Evolutionary conservation across 768 basidiomycete genomes (phyloP).

Genomic region (Coprinopsis strossmayeri): DNA sequence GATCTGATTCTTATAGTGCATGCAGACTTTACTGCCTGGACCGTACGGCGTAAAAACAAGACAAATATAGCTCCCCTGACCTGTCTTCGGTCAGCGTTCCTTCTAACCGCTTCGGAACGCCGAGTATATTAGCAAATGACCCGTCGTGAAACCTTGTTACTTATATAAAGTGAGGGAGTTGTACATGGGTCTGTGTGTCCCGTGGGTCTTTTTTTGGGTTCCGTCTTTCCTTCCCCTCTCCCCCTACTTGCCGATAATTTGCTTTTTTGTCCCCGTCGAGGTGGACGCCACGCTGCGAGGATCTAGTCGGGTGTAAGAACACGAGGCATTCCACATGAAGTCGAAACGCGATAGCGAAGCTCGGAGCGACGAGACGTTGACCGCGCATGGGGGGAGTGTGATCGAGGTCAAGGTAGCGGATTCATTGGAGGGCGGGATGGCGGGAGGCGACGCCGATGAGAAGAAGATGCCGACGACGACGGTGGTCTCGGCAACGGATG

Average conservation of each 20-base stretch:
- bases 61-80: constrained; percentile 4
- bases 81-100: constrained; percentile 5
- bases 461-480: too few species aligned
- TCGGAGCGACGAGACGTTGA: constrained; percentile 1
- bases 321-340: too few species aligned
- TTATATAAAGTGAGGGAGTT: too few species aligned
- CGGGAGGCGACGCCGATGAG: background rate
- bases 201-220: too few species aligned
- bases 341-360: constrained; percentile 3
- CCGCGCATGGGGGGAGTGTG: background rate
- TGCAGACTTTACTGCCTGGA: background rate
- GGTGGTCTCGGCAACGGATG: too few species aligned
- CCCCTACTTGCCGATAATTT: background rate
- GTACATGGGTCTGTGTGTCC: too few species aligned
- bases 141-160: too few species aligned
- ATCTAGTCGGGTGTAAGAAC: too few species aligned
- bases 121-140: background rate
- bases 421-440: background rate
- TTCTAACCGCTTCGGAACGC: constrained; percentile 6
- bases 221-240: background rate
- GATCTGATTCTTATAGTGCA: too few species aligned
- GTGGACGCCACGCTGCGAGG: too few species aligned
- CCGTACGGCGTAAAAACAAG: background rate
- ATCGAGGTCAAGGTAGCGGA: constrained; percentile 3
- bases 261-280: too few species aligned